Conservation (phyloP, 441 rosid species). For the Geranium incanum region DNA sequence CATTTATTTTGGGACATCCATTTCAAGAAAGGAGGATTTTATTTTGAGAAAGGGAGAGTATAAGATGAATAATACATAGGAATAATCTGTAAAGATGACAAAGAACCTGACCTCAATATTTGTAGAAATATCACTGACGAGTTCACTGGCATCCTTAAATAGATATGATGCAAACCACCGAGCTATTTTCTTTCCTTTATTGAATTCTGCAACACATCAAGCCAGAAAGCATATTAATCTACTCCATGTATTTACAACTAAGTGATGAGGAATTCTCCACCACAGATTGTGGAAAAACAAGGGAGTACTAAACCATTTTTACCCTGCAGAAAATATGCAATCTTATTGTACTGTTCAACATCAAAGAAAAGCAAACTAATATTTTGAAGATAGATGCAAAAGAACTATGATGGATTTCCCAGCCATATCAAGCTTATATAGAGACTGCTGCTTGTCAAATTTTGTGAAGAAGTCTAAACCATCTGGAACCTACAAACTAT, state of each 20-base stretch:
- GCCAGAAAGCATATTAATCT: conserved; percentile 11
- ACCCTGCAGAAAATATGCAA: too few relatives aligned
- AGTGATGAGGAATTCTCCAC: too few relatives aligned
- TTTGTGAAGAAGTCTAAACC: not conserved
- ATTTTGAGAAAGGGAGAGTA: not conserved
- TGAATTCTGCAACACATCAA: conserved; percentile 28
- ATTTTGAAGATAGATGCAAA: too few relatives aligned
- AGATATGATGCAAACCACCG: conserved; percentile 62
- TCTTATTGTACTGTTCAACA: too few relatives aligned
- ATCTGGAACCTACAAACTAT: conserved; percentile 5
- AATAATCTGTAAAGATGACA: conserved; percentile 2
- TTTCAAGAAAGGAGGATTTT: too few relatives aligned
- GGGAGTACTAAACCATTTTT: too few relatives aligned
- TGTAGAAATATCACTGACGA: conserved; percentile 27
- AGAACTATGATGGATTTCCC: too few relatives aligned
- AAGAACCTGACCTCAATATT: conserved; percentile 39
- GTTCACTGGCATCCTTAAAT: conserved; percentile 33
- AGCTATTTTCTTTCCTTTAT: conserved; percentile 48
- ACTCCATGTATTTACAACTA: not conserved
- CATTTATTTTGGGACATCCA: too few relatives aligned
- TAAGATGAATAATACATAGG: not conserved
- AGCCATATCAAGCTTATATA: too few relatives aligned
- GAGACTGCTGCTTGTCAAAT: not conserved
- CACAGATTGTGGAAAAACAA: too few relatives aligned
- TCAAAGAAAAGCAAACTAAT: too few relatives aligned